Evolutionary conservation across 345 rosid genomes (phyloP).

Genomic region (Dipteronia dyeriana): DNA sequence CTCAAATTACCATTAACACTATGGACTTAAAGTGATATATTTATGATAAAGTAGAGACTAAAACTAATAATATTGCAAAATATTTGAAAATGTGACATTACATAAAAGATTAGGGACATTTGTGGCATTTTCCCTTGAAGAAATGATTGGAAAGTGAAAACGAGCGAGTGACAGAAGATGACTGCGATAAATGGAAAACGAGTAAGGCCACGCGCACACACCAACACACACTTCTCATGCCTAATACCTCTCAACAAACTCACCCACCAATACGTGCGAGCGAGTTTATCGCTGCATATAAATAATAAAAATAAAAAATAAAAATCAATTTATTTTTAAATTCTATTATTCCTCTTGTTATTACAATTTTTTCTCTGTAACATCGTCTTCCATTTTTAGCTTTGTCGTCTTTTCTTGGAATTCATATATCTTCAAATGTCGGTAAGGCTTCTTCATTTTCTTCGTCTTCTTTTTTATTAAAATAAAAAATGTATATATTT

Average conservation of each 20-base stretch:
- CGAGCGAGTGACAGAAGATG: too few species aligned
- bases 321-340: too few species aligned
- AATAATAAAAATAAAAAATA: background rate
- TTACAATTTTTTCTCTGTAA: background rate
- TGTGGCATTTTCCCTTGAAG: too few species aligned
- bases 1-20: too few species aligned
- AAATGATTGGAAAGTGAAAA: too few species aligned
- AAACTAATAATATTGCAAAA: too few species aligned
- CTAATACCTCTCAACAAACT: background rate
- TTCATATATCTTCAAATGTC: background rate
- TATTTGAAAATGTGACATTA: too few species aligned
- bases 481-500: background rate
- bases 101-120: too few species aligned
- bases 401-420: background rate
- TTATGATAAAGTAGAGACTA: too few species aligned
- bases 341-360: background rate
- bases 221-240: background rate
- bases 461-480: background rate
- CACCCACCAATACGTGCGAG: slow-evolving; percentile 24
- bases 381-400: background rate
- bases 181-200: too few species aligned
- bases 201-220: too few species aligned
- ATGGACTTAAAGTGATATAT: too few species aligned
- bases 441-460: background rate
- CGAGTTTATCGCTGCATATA: slow-evolving; percentile 23